A percentile compares a stretch with the other conserved stretches of the same genome.
These are phyloP conservation scores for Irpex lacteus DNA, from an alignment of 1,284 basidiomycete genomes.

Conservation along the genomic window DNA sequence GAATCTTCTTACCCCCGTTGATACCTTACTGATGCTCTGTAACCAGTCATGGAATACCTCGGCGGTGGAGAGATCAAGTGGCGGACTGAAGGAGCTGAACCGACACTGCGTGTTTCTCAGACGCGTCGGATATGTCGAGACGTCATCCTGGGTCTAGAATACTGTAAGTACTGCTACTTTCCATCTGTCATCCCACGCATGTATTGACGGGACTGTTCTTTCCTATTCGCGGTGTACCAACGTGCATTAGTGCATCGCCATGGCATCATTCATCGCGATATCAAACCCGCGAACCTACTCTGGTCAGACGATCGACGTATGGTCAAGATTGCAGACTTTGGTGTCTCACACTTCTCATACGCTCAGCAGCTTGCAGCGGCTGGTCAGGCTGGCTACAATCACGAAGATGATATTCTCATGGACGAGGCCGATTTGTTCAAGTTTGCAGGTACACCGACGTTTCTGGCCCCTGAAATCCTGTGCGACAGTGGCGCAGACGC, in stretches of 20 bases:
- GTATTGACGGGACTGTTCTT: not conserved
- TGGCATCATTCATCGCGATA: conserved; percentile 98
- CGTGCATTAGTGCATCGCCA: conserved; percentile 80
- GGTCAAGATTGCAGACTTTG: conserved; percentile 98
- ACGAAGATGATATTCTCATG: conserved; percentile 44
- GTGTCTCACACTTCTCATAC: conserved; percentile 93
- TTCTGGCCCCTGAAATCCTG: conserved; percentile 95
- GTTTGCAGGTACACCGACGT: conserved; percentile 97
- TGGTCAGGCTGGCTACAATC: conserved; percentile 42
- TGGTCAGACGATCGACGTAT: conserved; percentile 79
- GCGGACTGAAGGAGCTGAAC: conserved; percentile 63
- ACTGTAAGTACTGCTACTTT: conserved; percentile 56
- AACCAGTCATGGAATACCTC: conserved; percentile 91
- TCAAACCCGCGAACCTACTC: conserved; percentile 97
- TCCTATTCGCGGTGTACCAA: not conserved
- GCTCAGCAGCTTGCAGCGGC: conserved; percentile 68
- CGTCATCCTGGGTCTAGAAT: conserved; percentile 91
- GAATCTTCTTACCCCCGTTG: not conserved
- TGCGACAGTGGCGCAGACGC: conserved; percentile 41
- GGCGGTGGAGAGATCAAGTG: conserved; percentile 93
- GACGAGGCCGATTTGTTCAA: conserved; percentile 89
- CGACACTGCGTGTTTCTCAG: conserved; percentile 81
- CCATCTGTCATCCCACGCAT: conserved; percentile 8
- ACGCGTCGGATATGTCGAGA: conserved; percentile 88
- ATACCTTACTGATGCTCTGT: conserved; percentile 11